Base-by-base conservation (phyloP, 257 asterid species). In the Nicotiana obtusifolia region DNA sequence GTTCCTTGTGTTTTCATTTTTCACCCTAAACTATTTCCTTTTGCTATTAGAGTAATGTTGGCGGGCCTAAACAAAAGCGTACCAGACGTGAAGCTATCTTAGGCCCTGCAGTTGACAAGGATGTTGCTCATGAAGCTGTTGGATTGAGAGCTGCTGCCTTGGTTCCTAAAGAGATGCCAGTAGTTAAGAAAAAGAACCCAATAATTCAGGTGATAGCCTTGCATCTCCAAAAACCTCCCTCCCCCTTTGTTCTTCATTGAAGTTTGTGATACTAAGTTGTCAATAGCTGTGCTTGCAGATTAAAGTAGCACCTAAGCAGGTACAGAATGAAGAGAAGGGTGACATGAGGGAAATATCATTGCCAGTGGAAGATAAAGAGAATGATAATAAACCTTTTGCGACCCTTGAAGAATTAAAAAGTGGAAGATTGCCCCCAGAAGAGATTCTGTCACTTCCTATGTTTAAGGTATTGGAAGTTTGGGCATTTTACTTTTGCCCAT, bases 381-480 rank as follows among this genome's bases (percentile, higher is more conserved):
- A 73, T 67, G 87, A 82, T 81, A 82, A 76, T 20, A 85, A 88
- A 82, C 84, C 91, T 81, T 89, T 87, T 86, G 95, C 93, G 77
- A 91, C 97, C 81, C 76, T 84, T 47, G 97, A 91, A 87, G 93
- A 94, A 81, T 82, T 94, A 77, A 86, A 88, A 80, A 84, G 83
- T n/a, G 97, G 97, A 76, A 95, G 87, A 86, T 81, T 92, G 87
- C 98, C 97, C 49, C 98, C 97, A 3, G 99, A 92, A 88, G 99
- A 94, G 82, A 93, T 95, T 77, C 86, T 95, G 69, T 95, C 99
- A 7, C 95, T 90, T 84, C 97, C 99, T 71, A 93, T 87, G 91
- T 95, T 95, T 84, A 94, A 95, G 99, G 98, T 94, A 88, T 64
- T 71, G 10, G 73, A 53, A 33, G 20, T 61, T 76, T 82, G 61